Evolutionary conservation across 2,329 filamentous ascomycete species (phyloP).

Genomic region (Zopfia rhizophila): DNA sequence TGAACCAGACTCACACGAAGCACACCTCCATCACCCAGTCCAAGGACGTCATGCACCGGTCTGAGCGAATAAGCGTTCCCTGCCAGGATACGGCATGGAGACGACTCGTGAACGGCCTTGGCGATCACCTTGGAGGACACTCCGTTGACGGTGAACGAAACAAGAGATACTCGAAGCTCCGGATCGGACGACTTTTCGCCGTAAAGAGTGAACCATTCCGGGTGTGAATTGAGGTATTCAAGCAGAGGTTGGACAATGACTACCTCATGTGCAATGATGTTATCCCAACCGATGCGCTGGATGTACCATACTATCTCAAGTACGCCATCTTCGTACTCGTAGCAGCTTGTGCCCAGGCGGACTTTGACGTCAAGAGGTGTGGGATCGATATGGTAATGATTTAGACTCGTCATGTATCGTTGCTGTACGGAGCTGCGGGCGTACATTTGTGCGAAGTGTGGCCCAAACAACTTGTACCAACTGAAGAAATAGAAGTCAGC

Average conservation of each 20-base stretch:
- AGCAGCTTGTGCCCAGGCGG: conserved; percentile 71
- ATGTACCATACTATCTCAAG: conserved; percentile 67
- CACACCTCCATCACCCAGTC: too few relatives aligned
- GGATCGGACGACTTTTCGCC: too few relatives aligned
- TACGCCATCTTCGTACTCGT: conserved; percentile 72
- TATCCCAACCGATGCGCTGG: conserved; percentile 17
- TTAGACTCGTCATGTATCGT: conserved; percentile 63
- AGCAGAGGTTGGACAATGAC: conserved; percentile 5
- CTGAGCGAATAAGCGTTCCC: too few relatives aligned
- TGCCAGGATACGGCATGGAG: too few relatives aligned
- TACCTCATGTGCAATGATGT: conserved; percentile 66
- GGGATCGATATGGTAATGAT: conserved; percentile 70
- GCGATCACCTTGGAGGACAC: too few relatives aligned
- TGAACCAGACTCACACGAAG: too few relatives aligned
- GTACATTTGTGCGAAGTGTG: conserved; percentile 75
- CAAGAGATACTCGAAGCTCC: too few relatives aligned
- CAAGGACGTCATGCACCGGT: too few relatives aligned
- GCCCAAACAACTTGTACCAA: conserved; percentile 80
- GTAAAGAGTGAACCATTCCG: conserved; percentile 51
- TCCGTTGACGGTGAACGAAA: too few relatives aligned
- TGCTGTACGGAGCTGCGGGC: conserved; percentile 65
- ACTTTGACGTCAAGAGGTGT: conserved; percentile 68
- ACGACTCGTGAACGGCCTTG: too few relatives aligned
- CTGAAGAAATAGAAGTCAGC: conserved; percentile 77
- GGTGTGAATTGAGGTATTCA: neutral